phyloP scores from a whole-genome alignment of 2,329 filamentous ascomycete genomes.

The Colletotrichum spinosum region DNA sequence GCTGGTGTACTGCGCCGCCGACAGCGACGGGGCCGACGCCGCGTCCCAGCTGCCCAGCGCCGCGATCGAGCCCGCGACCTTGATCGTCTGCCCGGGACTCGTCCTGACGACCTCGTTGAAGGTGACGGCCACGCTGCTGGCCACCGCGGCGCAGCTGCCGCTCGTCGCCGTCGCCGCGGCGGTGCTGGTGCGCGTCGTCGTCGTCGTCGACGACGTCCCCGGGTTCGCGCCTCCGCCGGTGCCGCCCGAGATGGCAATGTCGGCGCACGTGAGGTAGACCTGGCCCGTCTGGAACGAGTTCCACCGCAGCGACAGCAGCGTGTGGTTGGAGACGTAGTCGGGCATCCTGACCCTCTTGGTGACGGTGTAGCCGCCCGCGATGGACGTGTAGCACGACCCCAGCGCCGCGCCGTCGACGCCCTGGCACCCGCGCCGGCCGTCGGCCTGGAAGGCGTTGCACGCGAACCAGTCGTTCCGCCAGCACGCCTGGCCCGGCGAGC shows the following conservation, averaged over 20 bases:
- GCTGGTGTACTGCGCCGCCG: slow-evolving; percentile 64
- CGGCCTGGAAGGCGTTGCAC: slow-evolving; percentile 57
- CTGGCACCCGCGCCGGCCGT: slow-evolving; percentile 53
- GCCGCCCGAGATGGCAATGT: slow-evolving; percentile 56
- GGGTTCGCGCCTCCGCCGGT: slow-evolving; percentile 33
- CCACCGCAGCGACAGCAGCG: slow-evolving; percentile 64
- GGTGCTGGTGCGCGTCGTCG: slow-evolving; percentile 33
- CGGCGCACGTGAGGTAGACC: slow-evolving; percentile 65
- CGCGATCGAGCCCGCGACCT: slow-evolving; percentile 58
- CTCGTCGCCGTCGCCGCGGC: slow-evolving; percentile 37
- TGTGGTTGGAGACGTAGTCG: slow-evolving; percentile 60
- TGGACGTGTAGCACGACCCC: slow-evolving; percentile 62
- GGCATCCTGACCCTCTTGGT: slow-evolving; percentile 64
- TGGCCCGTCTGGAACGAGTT: slow-evolving; percentile 66
- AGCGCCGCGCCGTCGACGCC: slow-evolving; percentile 58
- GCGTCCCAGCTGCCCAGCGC: slow-evolving; percentile 50
- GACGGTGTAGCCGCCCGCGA: slow-evolving; percentile 65
- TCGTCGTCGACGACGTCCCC: slow-evolving; percentile 36
- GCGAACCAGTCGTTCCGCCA: slow-evolving; percentile 67
- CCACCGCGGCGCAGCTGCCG: slow-evolving; percentile 44
- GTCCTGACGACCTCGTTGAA: slow-evolving; percentile 57
- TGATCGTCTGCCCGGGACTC: slow-evolving; percentile 62
- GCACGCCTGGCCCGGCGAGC: slow-evolving; percentile 55
- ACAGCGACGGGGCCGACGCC: slow-evolving; percentile 59
- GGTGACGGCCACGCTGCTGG: slow-evolving; percentile 52